These are phyloP conservation scores for Hydnomerulius pinastri DNA, from an alignment of 768 basidiomycete genomes.

Conservation along the genomic window DNA sequence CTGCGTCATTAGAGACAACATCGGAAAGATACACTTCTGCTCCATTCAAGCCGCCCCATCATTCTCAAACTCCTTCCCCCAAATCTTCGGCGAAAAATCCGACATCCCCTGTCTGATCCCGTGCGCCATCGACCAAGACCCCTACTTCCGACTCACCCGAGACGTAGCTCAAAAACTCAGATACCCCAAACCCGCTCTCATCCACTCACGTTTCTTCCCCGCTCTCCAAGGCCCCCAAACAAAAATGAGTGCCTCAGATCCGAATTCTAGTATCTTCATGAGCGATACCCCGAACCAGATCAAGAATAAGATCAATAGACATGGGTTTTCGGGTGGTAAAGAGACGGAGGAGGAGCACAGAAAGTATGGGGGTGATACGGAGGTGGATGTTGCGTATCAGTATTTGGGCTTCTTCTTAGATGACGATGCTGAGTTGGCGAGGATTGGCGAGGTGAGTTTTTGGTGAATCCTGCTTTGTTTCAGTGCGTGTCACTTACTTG, in stretches of 20 bases:
- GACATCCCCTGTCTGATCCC: slow-evolving; percentile 94
- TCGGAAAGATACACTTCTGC: slow-evolving; percentile 96
- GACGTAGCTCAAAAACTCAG: slow-evolving; percentile 93
- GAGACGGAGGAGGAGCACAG: slow-evolving; percentile 97
- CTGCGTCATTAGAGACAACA: slow-evolving; percentile 78
- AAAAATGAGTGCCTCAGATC: slow-evolving; percentile 98
- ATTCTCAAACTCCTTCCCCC: slow-evolving; percentile 98
- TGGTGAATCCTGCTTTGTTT: neutral
- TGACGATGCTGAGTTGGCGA: slow-evolving; percentile 84
- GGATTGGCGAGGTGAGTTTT: slow-evolving; percentile 65
- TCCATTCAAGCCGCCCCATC: slow-evolving; percentile 94
- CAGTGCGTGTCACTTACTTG: neutral
- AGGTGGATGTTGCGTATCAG: slow-evolving; percentile 95
- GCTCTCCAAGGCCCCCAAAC: slow-evolving; percentile 97
- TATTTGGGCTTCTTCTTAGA: slow-evolving; percentile 95
- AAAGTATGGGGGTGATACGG: slow-evolving; percentile 83
- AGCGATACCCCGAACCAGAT: slow-evolving; percentile 89
- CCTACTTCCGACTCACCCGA: slow-evolving; percentile 96
- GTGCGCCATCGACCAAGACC: slow-evolving; percentile 97
- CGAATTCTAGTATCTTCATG: slow-evolving; percentile 95
- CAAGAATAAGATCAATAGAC: slow-evolving; percentile 95
- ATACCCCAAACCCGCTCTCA: slow-evolving; percentile 90
- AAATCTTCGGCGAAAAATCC: slow-evolving; percentile 84
- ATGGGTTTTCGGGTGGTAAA: slow-evolving; percentile 94
- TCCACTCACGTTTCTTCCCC: slow-evolving; percentile 98